These are phyloP conservation scores for Scheffersomyces titani DNA, from an alignment of 1,139 yeast species.

Conservation along the genomic window DNA sequence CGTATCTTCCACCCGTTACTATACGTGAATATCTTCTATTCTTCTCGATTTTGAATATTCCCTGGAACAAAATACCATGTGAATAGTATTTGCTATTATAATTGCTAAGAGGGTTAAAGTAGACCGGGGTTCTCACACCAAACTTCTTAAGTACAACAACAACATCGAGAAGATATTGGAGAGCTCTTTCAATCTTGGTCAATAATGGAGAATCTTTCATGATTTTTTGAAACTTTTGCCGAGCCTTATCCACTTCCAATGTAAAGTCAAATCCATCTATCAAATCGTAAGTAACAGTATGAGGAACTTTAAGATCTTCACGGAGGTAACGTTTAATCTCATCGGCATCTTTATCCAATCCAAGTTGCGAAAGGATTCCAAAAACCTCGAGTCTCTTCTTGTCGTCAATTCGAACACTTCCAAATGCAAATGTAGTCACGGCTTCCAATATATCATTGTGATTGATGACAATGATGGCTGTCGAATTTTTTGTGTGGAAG, in stretches of 20 bases:
- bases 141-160: constrained; percentile 54
- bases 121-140: constrained; percentile 40
- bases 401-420: constrained; percentile 64
- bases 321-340: constrained; percentile 68
- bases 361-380: constrained; percentile 71
- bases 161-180: constrained; percentile 61
- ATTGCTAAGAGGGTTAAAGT: constrained; percentile 73
- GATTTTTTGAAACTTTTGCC: constrained; percentile 58
- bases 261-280: constrained; percentile 78
- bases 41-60: constrained; percentile 59
- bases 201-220: constrained; percentile 77
- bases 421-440: constrained; percentile 63
- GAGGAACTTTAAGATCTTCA: constrained; percentile 71
- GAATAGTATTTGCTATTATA: constrained; percentile 77
- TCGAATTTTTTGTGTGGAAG: constrained; percentile 48
- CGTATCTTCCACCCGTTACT: constrained; percentile 95
- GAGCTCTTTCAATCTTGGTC: constrained; percentile 59
- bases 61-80: constrained; percentile 87
- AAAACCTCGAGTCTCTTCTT: constrained; percentile 71
- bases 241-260: constrained; percentile 65
- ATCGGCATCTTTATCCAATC: constrained; percentile 65
- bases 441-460: constrained; percentile 79
- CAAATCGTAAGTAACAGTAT: constrained; percentile 76
- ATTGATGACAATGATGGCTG: constrained; percentile 62
- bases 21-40: constrained; percentile 46